These are phyloP conservation scores for Viola odorata DNA, from an alignment of 345 rosid species.

Conservation along the genomic window DNA sequence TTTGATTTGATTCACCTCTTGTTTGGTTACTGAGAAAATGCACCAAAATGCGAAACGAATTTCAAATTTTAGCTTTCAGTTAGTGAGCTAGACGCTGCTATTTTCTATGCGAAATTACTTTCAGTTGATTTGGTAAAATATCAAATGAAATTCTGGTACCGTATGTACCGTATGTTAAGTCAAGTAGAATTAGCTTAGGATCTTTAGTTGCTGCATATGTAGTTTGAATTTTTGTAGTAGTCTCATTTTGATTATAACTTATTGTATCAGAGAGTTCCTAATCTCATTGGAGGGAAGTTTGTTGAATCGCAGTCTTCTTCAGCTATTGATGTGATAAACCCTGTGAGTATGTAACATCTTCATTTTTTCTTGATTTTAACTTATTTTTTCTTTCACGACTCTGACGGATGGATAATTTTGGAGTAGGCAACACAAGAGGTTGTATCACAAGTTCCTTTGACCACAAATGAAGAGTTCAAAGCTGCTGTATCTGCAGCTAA, in stretches of 20 bases:
- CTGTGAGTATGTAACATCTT: slow-evolving; percentile 41
- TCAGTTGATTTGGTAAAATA: too few species aligned
- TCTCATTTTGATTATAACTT: background rate
- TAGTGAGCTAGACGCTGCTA: too few species aligned
- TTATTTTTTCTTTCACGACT: too few species aligned
- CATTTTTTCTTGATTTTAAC: background rate
- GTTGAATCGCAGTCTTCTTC: slow-evolving; percentile 61
- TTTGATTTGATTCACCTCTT: background rate
- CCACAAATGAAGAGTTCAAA: slow-evolving; percentile 83
- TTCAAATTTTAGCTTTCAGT: too few species aligned
- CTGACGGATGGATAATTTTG: background rate
- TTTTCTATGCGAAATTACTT: too few species aligned
- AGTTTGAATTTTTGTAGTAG: too few species aligned
- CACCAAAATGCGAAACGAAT: background rate
- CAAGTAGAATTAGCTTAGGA: too few species aligned
- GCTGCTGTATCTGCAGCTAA: slow-evolving; percentile 90
- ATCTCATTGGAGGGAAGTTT: slow-evolving; percentile 83
- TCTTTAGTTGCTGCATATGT: too few species aligned
- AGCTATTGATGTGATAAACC: slow-evolving; percentile 71
- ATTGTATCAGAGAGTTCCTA: slow-evolving; percentile 63
- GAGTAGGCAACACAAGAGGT: slow-evolving; percentile 89
- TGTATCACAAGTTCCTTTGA: slow-evolving; percentile 78
- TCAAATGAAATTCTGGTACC: too few species aligned
- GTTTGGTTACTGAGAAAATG: slow-evolving; percentile 3
- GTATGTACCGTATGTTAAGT: too few species aligned